Conservation (phyloP, 2,329 filamentous ascomycete genomes). For the Nigrospora sphaerica region DNA sequence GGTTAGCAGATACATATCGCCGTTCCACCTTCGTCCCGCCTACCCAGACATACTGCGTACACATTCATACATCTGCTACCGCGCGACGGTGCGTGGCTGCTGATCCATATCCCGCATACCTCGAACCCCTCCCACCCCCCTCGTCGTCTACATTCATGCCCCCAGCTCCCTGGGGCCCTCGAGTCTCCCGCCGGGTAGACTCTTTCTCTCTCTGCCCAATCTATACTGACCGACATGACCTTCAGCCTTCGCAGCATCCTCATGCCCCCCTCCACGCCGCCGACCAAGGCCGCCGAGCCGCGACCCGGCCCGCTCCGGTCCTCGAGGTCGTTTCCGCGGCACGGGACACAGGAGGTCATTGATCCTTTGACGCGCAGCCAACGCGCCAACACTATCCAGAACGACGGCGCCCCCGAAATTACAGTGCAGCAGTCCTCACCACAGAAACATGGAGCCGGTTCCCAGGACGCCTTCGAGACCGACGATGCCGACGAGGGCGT, state of each 20-base stretch:
- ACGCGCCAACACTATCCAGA: conserved; percentile 40
- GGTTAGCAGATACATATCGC: no score
- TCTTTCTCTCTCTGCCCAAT: not conserved
- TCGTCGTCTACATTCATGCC: no score
- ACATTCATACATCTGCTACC: no score
- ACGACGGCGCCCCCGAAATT: conserved; percentile 23
- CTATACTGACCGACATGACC: not conserved
- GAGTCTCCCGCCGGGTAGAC: no score
- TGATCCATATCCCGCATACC: no score
- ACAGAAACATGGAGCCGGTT: conserved; percentile 13
- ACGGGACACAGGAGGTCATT: conserved; percentile 16
- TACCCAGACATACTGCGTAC: no score
- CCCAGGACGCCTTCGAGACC: conserved; percentile 43
- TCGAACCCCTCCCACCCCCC: no score
- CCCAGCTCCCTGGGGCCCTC: no score
- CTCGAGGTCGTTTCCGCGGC: conserved; percentile 17
- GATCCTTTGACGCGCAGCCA: conserved; percentile 28
- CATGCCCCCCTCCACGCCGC: conserved; percentile 16
- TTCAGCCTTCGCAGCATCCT: conserved; percentile 4
- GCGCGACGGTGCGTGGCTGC: no score
- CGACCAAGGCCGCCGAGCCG: conserved; percentile 15
- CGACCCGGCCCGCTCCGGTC: conserved; percentile 16
- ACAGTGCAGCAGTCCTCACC: conserved; percentile 11
- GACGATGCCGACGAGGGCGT: conserved; percentile 35
- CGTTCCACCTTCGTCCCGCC: no score